Base-by-base conservation (phyloP, 106 monocot genomes). In the Iris macrosiphon region DNA sequence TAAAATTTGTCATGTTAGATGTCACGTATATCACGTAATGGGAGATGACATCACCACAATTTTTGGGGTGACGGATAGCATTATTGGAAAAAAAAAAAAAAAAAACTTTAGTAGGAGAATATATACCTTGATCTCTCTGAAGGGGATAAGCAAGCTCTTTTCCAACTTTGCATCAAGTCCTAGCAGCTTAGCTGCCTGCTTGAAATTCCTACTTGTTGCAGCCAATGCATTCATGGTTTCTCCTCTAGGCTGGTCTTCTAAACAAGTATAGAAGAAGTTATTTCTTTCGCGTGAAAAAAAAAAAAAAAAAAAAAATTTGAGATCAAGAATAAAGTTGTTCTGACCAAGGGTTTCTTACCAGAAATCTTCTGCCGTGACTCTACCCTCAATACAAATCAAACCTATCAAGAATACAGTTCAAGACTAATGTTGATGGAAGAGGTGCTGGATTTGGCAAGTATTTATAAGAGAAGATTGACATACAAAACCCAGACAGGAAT, bases 101-200 rank as follows among this genome's bases (percentile, higher is more conserved):
- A n/a, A n/a, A n/a, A n/a, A n/a, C n/a, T n/a, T n/a, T n/a, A n/a
- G n/a, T n/a, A n/a, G n/a, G n/a, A n/a, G n/a, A n/a, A n/a, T n/a
- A n/a, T n/a, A n/a, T n/a, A 81, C 91, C 91, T 91, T 91, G 72
- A 91, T 91, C 42, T 91, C 85, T 52, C 90, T 80, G 62, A 90
- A 90, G 9, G 90, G 90, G 53, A 90, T 90, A 10, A 90, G 70
- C 51, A 91, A 66, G 51, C 85, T 81, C 68, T 75, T 81, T 62
- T 85, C 85, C 21, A 91, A 49, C 63, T 82, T 91, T 3, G 85
- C 60, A 43, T 91, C 91, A 62, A 91, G 32, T 9, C 78, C 85
- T 47, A 91, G 79, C 32, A 91, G 75, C 69, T 76, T 85, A 28
- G 85, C 85, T 10, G 91, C 91, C 34, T 72, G 75, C 63, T 75